These are phyloP conservation scores for Aureobasidium leucospermi DNA, from an alignment of 2,329 filamentous ascomycete species.

Conservation along the genomic window DNA sequence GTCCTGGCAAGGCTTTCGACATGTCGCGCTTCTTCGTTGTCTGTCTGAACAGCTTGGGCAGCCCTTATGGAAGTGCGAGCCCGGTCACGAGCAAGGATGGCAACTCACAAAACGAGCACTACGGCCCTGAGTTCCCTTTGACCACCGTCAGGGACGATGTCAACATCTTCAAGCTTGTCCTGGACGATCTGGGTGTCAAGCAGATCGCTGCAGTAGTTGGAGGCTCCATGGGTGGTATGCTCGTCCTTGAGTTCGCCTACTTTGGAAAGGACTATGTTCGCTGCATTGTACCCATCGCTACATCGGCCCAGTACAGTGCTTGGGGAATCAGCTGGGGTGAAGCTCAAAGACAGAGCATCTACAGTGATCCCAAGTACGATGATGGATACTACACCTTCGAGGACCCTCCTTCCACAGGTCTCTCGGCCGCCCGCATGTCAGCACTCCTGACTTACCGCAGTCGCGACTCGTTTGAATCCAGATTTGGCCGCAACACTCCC, in stretches of 20 bases:
- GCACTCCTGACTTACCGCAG: conserved; percentile 93
- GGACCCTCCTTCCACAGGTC: conserved; percentile 76
- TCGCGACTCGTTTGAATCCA: conserved; percentile 90
- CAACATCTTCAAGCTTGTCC: conserved; percentile 70
- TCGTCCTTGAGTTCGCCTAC: conserved; percentile 87
- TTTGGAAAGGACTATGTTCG: conserved; percentile 80
- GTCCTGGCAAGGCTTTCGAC: conserved; percentile 72
- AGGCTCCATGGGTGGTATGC: conserved; percentile 82
- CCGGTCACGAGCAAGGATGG: conserved; percentile 85
- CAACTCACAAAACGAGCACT: conserved; percentile 63
- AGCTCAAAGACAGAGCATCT: conserved; percentile 86
- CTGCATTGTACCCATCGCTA: conserved; percentile 74
- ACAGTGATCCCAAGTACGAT: conserved; percentile 96
- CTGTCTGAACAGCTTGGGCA: conserved; percentile 79
- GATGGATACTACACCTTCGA: conserved; percentile 89
- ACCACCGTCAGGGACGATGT: conserved; percentile 96
- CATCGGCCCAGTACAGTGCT: conserved; percentile 75
- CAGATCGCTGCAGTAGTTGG: conserved; percentile 74
- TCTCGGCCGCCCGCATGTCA: conserved; percentile 94
- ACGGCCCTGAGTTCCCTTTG: conserved; percentile 92
- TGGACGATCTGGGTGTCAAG: conserved; percentile 72
- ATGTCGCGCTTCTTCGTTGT: conserved; percentile 77
- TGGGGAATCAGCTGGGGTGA: conserved; percentile 92
- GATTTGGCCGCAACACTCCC: conserved; percentile 88
- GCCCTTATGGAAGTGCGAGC: conserved; percentile 80